Evolutionary conservation across 2,329 filamentous ascomycete genomes (phyloP), one percentile per base, ranked within the genome.

Genomic region (Phyllachora maydis): DNA sequence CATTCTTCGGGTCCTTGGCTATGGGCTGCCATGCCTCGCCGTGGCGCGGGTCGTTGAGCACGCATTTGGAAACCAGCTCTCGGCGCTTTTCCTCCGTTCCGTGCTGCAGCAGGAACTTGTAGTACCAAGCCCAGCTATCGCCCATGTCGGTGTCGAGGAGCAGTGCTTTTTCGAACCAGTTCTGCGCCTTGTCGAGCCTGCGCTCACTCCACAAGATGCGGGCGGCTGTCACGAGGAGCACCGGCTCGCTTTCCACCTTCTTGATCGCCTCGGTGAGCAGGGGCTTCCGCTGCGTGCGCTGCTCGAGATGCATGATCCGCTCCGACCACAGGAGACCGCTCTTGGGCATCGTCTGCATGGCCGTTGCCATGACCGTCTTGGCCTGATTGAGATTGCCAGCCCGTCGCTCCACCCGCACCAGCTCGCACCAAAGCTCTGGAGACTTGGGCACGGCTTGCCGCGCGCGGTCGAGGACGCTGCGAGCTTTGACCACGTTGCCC

Each of bases 91-190:
- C 85, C 33, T 81, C 73, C 4, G 82, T 93, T 7, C 88, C 90
- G 50, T 98, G 83, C 56, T 93, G 79, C 35, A 70, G 45, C 33
- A 95, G 42, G 45, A 95, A 98, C 46, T 85, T 83, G 47, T 82
- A 88, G 47, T 93, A 98, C 85, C 85, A 98, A 11, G 82, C 85
- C 90, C 90, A 98, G 8, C 71, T 77, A 52, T 98, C 90, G 23
- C 88, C 88, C 23, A 69, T 54, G 44, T 95, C 83, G 17, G 73
- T 68, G 40, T 98, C 82, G 8, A 88, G 56, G 25, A 92, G 59
- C 26, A 93, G 70, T 1, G 88, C 88, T 50, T 91, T 92, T 50
- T 93, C 82, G 46, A 98, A 98, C 88, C 88, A 98, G 33, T 68
- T 83, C 47, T 83, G 76, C 3, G 88, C 85, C 47, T 93, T 92